phyloP scores from a whole-genome alignment of 768 basidiomycete genomes.

The Boletellus ananiceps region DNA sequence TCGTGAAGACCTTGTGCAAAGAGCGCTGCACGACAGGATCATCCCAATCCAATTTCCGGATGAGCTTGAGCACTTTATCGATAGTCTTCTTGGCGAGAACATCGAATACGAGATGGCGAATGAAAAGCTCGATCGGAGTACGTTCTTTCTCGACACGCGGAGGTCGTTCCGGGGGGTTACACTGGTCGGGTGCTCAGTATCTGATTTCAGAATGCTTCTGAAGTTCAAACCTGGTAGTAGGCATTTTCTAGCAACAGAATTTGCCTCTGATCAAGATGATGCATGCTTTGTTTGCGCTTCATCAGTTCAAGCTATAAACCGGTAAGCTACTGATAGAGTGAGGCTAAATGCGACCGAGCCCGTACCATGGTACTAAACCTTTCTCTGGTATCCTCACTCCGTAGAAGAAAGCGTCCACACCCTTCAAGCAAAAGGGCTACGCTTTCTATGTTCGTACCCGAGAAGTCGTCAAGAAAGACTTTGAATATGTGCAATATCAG shows the following conservation, averaged over 20 bases:
- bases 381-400: constrained; percentile 82
- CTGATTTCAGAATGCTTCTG: not conserved
- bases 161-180: constrained; percentile 93
- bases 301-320: constrained; percentile 76
- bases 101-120: constrained; percentile 92
- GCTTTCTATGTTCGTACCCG: constrained; percentile 89
- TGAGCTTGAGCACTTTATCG: constrained; percentile 90
- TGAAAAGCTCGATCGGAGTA: constrained; percentile 84
- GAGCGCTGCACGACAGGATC: constrained; percentile 53
- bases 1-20: constrained; percentile 89
- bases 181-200: constrained; percentile 44
- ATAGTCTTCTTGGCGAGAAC: constrained; percentile 90
- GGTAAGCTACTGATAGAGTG: constrained; percentile 8
- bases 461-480: constrained; percentile 94
- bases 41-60: constrained; percentile 97
- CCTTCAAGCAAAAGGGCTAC: constrained; percentile 87
- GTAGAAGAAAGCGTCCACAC: constrained; percentile 87
- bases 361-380: constrained; percentile 85
- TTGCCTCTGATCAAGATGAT: constrained; percentile 91
- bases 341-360: not conserved
- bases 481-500: constrained; percentile 94
- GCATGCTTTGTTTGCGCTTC: constrained; percentile 89
- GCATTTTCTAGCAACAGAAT: constrained; percentile 91
- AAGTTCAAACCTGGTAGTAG: constrained; percentile 77
- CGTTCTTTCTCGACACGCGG: constrained; percentile 84